Percentiles rank a stretch among this genome's conserved stretches.
Evolutionary conservation across 2,329 filamentous ascomycete genomes (phyloP).

Genomic region (Trichoderma hamatum): DNA sequence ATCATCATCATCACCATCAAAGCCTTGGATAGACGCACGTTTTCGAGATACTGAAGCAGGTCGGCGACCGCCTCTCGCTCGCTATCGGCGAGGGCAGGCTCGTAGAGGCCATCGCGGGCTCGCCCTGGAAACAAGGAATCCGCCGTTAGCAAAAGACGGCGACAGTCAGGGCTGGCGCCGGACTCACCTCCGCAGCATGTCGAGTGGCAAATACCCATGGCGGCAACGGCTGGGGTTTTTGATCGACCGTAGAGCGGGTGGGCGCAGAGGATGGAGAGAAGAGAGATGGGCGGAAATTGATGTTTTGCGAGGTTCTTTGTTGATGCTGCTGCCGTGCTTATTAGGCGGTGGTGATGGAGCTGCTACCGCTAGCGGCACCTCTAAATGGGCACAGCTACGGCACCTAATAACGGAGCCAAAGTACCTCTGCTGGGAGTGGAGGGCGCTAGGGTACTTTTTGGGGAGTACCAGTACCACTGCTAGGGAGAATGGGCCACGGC

Average conservation of each 20-base stretch:
- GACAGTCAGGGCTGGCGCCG: constrained; percentile 1
- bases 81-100: constrained; percentile 88
- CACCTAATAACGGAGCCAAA: neutral
- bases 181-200: constrained; percentile 57
- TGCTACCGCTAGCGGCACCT: constrained; percentile 24
- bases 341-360: constrained; percentile 25
- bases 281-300: neutral
- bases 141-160: constrained; percentile 11
- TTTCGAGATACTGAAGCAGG: constrained; percentile 92
- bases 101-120: constrained; percentile 79
- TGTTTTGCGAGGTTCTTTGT: constrained; percentile 18
- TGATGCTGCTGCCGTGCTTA: constrained; percentile 22
- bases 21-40: constrained; percentile 62
- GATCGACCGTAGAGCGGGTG: constrained; percentile 2
- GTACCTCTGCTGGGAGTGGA: neutral
- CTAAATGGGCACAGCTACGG: constrained; percentile 17
- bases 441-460: neutral
- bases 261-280: constrained; percentile 8
- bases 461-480: neutral
- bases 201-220: constrained; percentile 66
- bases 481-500: constrained; percentile 22
- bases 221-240: constrained; percentile 29
- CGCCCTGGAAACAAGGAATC: constrained; percentile 55
- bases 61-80: constrained; percentile 97
- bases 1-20: neutral